These are phyloP conservation scores for Nakaseomyces delphensis DNA, from an alignment of 1,139 yeast genomes.

Conservation along the genomic window DNA sequence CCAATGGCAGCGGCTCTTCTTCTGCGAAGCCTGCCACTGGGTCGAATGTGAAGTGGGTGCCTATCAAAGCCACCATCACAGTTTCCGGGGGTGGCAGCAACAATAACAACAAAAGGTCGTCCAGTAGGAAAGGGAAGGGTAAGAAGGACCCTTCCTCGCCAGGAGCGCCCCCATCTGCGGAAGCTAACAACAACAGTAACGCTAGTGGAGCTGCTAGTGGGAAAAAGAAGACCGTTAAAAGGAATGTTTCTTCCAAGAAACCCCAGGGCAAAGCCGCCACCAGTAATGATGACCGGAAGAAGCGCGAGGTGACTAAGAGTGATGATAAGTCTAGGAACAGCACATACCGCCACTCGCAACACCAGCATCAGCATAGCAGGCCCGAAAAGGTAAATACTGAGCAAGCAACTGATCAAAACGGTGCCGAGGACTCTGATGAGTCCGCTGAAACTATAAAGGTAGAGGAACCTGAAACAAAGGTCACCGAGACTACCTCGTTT, in stretches of 20 bases:
- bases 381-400: neutral
- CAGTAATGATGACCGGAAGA: neutral
- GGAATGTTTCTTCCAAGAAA: neutral
- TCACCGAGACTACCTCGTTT: neutral
- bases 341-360: neutral
- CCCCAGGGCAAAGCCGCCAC: neutral
- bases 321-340: neutral
- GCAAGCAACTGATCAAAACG: neutral
- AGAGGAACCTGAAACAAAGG: neutral
- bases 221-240: conserved; percentile 1
- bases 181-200: neutral
- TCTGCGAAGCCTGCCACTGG: neutral
- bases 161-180: neutral
- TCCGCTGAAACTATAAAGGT: neutral
- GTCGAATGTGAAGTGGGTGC: conserved; percentile 67
- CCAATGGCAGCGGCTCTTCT: neutral
- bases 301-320: neutral
- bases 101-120: neutral
- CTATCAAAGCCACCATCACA: conserved; percentile 63
- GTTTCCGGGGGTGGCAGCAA: conserved; percentile 16
- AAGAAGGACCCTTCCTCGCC: conserved; percentile 2
- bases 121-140: conserved; percentile 3
- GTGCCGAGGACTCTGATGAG: neutral
- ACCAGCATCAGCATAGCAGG: conserved; percentile 9
- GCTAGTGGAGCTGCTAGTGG: neutral